Conservation (phyloP, 2,329 filamentous ascomycete genomes). For the Cercospora zeae-maydis region DNA sequence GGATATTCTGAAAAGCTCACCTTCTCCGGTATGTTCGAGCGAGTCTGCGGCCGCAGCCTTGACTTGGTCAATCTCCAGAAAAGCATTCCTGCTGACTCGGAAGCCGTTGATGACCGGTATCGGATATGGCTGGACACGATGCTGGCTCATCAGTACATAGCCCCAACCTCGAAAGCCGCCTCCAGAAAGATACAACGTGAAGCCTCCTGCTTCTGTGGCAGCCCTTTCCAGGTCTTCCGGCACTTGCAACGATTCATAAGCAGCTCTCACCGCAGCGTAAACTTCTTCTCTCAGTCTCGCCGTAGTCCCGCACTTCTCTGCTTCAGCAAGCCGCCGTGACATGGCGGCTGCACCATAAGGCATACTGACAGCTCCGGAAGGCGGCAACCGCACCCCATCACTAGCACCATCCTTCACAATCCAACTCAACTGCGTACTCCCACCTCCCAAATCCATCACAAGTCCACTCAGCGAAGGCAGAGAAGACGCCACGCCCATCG, state of each 20-base stretch:
- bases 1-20: slow-evolving; percentile 66
- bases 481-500: slow-evolving; percentile 75
- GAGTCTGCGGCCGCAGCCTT: slow-evolving; percentile 39
- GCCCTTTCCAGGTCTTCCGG: slow-evolving; percentile 51
- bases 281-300: slow-evolving; percentile 47
- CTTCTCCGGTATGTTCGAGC: slow-evolving; percentile 36
- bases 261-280: slow-evolving; percentile 49
- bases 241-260: slow-evolving; percentile 47
- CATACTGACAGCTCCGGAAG: slow-evolving; percentile 59
- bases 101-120: slow-evolving; percentile 81
- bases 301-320: slow-evolving; percentile 39
- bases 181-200: slow-evolving; percentile 80
- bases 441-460: slow-evolving; percentile 80
- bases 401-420: slow-evolving; percentile 48
- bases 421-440: slow-evolving; percentile 68
- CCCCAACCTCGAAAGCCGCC: slow-evolving; percentile 90
- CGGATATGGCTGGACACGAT: slow-evolving; percentile 72
- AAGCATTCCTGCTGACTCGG: slow-evolving; percentile 58
- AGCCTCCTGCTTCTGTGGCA: slow-evolving; percentile 46
- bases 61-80: slow-evolving; percentile 53
- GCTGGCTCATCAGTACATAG: slow-evolving; percentile 78
- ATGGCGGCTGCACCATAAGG: slow-evolving; percentile 69
- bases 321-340: slow-evolving; percentile 51
- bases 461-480: slow-evolving; percentile 68
- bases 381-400: slow-evolving; percentile 51